phyloP scores from a whole-genome alignment of 192 early-diverging fungal genomes.

The Backusella circina region DNA sequence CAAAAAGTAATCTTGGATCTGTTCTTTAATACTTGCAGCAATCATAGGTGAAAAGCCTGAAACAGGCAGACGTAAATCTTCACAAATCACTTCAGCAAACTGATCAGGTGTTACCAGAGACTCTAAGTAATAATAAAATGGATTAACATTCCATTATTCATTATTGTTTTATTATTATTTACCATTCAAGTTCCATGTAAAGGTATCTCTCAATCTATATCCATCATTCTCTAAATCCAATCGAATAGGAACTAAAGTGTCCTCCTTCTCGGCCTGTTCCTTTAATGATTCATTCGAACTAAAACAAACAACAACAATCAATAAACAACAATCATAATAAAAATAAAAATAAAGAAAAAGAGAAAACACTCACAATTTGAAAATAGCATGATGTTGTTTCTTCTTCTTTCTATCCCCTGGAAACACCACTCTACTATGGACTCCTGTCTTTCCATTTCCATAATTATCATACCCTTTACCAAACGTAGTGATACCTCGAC shows the following conservation, averaged over 20 bases:
- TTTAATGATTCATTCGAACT: conserved; percentile 53
- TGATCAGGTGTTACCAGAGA: conserved; percentile 63
- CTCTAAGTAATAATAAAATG: conserved; percentile 36
- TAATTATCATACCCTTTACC: conserved; percentile 60
- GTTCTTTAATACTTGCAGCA: conserved; percentile 75
- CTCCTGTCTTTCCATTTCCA: conserved; percentile 54
- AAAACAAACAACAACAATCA: conserved; percentile 22
- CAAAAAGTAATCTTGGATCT: conserved; percentile 78
- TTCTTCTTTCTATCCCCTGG: conserved; percentile 43
- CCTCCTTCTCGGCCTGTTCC: conserved; percentile 62
- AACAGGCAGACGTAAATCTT: conserved; percentile 73
- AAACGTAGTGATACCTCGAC: conserved; percentile 32
- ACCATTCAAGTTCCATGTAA: conserved; percentile 94
- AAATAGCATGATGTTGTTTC: conserved; percentile 34
- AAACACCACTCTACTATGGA: conserved; percentile 38
- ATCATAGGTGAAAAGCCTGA: conserved; percentile 59
- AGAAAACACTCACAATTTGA: conserved; percentile 41
- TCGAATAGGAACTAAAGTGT: conserved; percentile 82
- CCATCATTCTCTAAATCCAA: conserved; percentile 88
- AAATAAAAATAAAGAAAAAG: background rate
- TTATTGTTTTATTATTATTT: conserved; percentile 2
- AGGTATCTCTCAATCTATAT: conserved; percentile 83
- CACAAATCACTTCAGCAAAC: conserved; percentile 82
- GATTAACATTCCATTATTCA: background rate
- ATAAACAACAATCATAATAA: background rate